Base-by-base conservation (phyloP, 257 asterid genomes). In the Nicotiana knightiana region DNA sequence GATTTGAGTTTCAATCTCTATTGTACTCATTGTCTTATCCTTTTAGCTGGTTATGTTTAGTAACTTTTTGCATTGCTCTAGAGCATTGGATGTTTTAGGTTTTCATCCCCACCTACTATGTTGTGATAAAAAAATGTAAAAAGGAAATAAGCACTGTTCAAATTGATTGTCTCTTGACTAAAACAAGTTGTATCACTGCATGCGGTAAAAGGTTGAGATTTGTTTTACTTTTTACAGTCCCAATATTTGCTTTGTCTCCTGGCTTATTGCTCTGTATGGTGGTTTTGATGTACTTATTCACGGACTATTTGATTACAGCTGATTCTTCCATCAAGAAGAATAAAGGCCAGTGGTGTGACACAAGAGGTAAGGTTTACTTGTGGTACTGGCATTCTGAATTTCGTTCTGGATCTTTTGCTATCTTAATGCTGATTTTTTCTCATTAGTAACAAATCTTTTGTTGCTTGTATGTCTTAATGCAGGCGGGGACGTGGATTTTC, bases 401-500 rank as follows among this genome's bases (percentile, higher is more conserved):
- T 66, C 17, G 28, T 26, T 73, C 79, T 26, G 37, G 62, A 66
- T 16, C 62, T 53, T 28, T 66, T 51, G 63, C 28, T 51, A 80
- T 18, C 70, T 79, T 39, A 12, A 17, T 58, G 13, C 39, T 48
- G 55, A n/a, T 65, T 66, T 48, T 57, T 51, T 5, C 76, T 81
- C 67, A 73, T 51, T 51, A 48, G 8, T 73, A 51, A 48, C 79
- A 48, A 18, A 26, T 75, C 26, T 75, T 51, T 51, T 75, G 53
- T 75, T 15, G 28, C 26, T 51, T 61, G 51, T 18, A 35, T 84
- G 63, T 73, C 76, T 75, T 51, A 17, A 26, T 75, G 62, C 63
- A 93, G 98, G 95, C 55, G 93, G 87, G 46, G 90, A 86, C 32
- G 84, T 90, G 76, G 88, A 85, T 80, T 88, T 89, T 76, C 62